Evolutionary conservation across 768 basidiomycete species (phyloP).

Genomic region (Tephrocybe sp.): DNA sequence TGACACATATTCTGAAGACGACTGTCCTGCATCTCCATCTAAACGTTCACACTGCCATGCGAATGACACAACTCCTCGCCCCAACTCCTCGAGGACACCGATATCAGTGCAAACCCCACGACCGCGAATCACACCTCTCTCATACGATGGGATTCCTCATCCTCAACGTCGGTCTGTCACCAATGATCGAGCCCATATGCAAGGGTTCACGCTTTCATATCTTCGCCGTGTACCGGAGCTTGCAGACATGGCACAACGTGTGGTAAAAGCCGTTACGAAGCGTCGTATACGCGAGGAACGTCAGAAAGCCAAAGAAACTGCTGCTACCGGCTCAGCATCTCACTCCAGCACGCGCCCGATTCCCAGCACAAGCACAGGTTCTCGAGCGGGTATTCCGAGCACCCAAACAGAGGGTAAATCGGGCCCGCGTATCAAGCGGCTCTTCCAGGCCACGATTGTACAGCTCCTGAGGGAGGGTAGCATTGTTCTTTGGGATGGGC

Average conservation of each 20-base stretch:
- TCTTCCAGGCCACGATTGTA: slow-evolving; percentile 64
- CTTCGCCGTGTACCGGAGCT: slow-evolving; percentile 77
- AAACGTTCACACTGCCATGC: slow-evolving; percentile 4
- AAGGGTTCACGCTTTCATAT: slow-evolving; percentile 71
- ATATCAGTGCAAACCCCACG: slow-evolving; percentile 24
- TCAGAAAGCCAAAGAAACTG: slow-evolving; percentile 37
- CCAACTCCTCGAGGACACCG: slow-evolving; percentile 4
- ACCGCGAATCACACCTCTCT: slow-evolving; percentile 13
- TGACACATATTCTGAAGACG: neutral
- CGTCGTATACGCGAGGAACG: slow-evolving; percentile 49
- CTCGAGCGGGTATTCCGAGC: slow-evolving; percentile 1
- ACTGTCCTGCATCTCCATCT: slow-evolving; percentile 9
- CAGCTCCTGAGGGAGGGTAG: slow-evolving; percentile 70
- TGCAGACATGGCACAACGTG: slow-evolving; percentile 56
- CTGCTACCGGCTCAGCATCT: neutral
- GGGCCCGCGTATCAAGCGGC: slow-evolving; percentile 55
- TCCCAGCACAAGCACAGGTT: neutral
- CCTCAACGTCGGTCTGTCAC: slow-evolving; percentile 1
- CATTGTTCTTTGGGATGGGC: slow-evolving; percentile 72
- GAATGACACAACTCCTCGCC: slow-evolving; percentile 24
- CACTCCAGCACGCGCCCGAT: neutral
- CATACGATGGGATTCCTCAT: slow-evolving; percentile 1
- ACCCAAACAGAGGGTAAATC: slow-evolving; percentile 23
- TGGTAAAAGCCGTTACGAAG: slow-evolving; percentile 59
- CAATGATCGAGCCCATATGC: slow-evolving; percentile 9